Evolutionary conservation across 345 rosid genomes (phyloP).

Genomic region (Gossypium turneri): DNA sequence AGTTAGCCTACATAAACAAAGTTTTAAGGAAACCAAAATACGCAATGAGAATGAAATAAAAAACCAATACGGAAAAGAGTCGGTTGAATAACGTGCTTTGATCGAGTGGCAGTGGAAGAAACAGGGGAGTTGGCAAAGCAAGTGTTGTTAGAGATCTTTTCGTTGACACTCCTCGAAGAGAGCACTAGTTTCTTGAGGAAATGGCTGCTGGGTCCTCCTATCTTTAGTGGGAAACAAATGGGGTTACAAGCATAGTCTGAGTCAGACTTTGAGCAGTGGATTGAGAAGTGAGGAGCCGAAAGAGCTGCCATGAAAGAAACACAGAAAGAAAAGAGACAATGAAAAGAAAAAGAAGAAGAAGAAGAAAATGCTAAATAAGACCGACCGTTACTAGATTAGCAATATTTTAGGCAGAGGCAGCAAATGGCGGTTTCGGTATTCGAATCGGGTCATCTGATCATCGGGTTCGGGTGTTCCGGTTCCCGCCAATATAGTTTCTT

Average conservation of each 20-base stretch:
- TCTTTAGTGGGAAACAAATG: constrained; percentile 22
- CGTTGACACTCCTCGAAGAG: no score
- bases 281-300: constrained; percentile 10
- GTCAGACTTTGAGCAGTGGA: constrained; percentile 17
- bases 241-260: constrained; percentile 22
- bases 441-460: neutral
- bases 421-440: neutral
- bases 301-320: constrained; percentile 36
- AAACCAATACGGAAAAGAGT: no score
- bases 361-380: neutral
- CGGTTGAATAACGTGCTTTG: no score
- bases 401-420: neutral
- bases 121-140: no score
- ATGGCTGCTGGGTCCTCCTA: neutral
- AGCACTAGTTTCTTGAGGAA: neutral
- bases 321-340: neutral
- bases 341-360: neutral
- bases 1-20: neutral
- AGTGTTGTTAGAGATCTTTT: no score
- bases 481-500: no score
- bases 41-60: no score
- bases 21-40: no score
- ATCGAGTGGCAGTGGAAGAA: no score
- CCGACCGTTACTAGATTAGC: neutral
- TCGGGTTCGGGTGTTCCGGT: no score